Evolutionary conservation across 805 yeast genomes (phyloP).

Genomic region (Ascoidea tarda): DNA sequence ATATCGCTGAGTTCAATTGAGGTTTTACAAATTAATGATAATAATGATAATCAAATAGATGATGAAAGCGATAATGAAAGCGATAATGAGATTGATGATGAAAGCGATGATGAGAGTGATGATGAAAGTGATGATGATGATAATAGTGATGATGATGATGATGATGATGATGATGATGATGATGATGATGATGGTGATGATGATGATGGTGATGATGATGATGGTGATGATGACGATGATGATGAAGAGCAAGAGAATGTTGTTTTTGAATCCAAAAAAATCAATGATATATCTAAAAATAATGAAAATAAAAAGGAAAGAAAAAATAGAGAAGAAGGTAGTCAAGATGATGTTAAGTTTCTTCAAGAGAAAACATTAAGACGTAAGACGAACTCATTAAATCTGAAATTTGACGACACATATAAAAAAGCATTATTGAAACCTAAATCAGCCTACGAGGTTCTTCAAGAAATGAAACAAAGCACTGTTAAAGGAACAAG

Average conservation of each 20-base stretch:
- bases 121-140: slow-evolving; percentile 4
- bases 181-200: background rate
- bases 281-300: background rate
- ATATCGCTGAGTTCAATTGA: too few species aligned
- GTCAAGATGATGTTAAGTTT: background rate
- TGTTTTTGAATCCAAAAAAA: background rate
- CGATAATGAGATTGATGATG: background rate
- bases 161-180: background rate
- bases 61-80: background rate
- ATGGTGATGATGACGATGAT: slow-evolving; percentile 3
- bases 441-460: background rate
- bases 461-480: background rate
- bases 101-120: slow-evolving; percentile 2
- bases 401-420: background rate
- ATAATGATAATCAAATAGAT: too few species aligned
- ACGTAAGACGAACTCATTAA: slow-evolving; percentile 1
- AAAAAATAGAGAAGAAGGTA: background rate
- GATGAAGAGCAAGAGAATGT: background rate
- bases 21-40: too few species aligned
- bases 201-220: background rate
- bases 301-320: background rate
- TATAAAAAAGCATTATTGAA: background rate
- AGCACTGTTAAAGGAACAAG: background rate
- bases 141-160: background rate
- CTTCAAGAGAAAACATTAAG: background rate